Evolutionary conservation across 2,329 filamentous ascomycete genomes (phyloP), one percentile per base, ranked within the genome.

Genomic region (Alternaria rosae): DNA sequence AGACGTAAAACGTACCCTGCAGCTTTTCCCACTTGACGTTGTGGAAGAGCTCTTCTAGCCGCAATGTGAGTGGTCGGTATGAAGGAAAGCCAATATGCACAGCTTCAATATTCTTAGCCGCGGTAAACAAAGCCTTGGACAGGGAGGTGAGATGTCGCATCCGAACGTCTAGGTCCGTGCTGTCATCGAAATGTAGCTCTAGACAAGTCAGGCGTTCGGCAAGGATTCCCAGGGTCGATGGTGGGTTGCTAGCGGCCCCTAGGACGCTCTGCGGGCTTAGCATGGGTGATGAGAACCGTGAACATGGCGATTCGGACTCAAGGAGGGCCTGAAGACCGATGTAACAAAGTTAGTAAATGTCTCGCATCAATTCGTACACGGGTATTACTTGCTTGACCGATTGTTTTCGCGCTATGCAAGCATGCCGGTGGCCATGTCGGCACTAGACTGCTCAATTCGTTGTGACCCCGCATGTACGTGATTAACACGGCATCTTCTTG

Each of bases 61-160:
- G 82, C 20, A 91, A 74, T 21, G 83, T 84, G 3, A 91, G 77
- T 0, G 88, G 88, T 17, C 82, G 74, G 58, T 86, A 82, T 7
- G 85, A 83, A 1, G 87, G 86, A 66, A 91, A 91, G 4, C 89
- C 88, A 32, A 91, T 82, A 68, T 91, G 88, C 17, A 91, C 80
- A 20, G 87, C 85, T 61, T 86, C 83, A 69, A 91, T 85, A 61
- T 88, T 88, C 54, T 82, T 83, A 5, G 89, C 87, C 10, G 85
- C 83, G 4, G 76, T 80, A 69, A 91, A 89, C 23, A 91, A 82
- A 6, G 81, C 82, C 44, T 82, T 81, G 65, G 90, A 90, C 9
- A 88, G 79, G 4, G 76, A 75, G 4, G 88, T 88, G 0, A 91
- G 79, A 61, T 86, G 83, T 20, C 80, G 78, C 80, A 90, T 88